Percentiles rank a stretch among this genome's conserved stretches.
Evolutionary conservation across 2,329 filamentous ascomycete species (phyloP).

Genomic region (Lachnum nothofagi): DNA sequence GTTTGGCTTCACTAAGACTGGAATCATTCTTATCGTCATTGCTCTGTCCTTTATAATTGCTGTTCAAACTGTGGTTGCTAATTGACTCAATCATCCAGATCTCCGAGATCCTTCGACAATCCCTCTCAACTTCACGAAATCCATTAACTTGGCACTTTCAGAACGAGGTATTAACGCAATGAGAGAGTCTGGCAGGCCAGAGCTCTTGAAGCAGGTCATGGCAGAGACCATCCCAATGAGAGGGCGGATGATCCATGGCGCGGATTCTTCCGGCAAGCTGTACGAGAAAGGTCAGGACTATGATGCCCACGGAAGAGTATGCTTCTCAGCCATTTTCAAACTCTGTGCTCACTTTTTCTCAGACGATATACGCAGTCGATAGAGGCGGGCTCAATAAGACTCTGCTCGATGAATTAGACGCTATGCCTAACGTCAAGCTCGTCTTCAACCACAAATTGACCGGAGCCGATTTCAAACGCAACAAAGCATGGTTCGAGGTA

Average conservation of each 20-base stretch:
- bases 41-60: too few relatives aligned
- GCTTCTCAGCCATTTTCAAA: slow-evolving; percentile 22
- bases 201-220: slow-evolving; percentile 69
- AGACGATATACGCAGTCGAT: slow-evolving; percentile 84
- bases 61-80: slow-evolving; percentile 11
- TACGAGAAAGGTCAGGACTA: slow-evolving; percentile 82
- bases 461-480: slow-evolving; percentile 74
- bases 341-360: slow-evolving; percentile 1
- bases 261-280: slow-evolving; percentile 56
- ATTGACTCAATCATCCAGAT: slow-evolving; percentile 49
- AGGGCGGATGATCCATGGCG: slow-evolving; percentile 92
- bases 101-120: slow-evolving; percentile 76
- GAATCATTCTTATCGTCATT: too few relatives aligned
- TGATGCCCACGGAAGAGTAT: slow-evolving; percentile 78
- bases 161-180: slow-evolving; percentile 91
- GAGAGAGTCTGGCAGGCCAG: slow-evolving; percentile 59
- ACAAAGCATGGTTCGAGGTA: slow-evolving; percentile 82
- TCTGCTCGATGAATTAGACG: slow-evolving; percentile 76
- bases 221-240: slow-evolving; percentile 82
- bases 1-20: too few relatives aligned
- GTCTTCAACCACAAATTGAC: slow-evolving; percentile 93
- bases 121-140: slow-evolving; percentile 92
- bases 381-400: slow-evolving; percentile 75
- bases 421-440: slow-evolving; percentile 81
- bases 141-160: slow-evolving; percentile 94